Percentiles rank a stretch among this genome's conserved stretches.
Evolutionary conservation across 305 asterid species (phyloP).

Genomic region (Fraxinus albicans): DNA sequence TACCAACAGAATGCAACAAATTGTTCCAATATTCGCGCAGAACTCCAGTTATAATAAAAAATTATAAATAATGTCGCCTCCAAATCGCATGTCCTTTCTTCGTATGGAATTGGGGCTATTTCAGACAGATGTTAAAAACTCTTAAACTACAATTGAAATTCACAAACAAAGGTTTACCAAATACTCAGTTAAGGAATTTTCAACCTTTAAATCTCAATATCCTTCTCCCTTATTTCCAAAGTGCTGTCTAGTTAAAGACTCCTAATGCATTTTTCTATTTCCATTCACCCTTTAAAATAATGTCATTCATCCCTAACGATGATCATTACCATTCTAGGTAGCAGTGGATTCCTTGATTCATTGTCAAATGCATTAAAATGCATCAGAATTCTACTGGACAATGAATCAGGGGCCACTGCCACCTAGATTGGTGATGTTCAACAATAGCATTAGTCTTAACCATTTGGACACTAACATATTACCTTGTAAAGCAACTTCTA

Average conservation of each 20-base stretch:
- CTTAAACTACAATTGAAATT: neutral
- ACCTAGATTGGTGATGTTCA: neutral
- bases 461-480: neutral
- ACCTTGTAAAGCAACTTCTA: neutral
- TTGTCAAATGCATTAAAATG: neutral
- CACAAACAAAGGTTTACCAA: neutral
- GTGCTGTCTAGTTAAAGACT: neutral
- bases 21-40: neutral
- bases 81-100: neutral
- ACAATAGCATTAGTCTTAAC: neutral
- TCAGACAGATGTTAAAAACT: neutral
- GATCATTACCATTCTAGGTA: neutral
- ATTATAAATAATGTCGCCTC: neutral
- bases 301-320: neutral
- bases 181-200: neutral
- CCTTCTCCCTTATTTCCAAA: neutral
- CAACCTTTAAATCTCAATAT: neutral
- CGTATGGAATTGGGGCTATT: neutral
- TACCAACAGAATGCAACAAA: neutral
- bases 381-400: neutral
- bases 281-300: neutral
- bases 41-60: neutral
- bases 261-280: neutral
- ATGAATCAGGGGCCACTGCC: neutral
- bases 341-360: neutral